These are phyloP conservation scores for Neoscytalidium dimidiatum DNA, from an alignment of 2,329 filamentous ascomycete genomes.

Conservation along the genomic window DNA sequence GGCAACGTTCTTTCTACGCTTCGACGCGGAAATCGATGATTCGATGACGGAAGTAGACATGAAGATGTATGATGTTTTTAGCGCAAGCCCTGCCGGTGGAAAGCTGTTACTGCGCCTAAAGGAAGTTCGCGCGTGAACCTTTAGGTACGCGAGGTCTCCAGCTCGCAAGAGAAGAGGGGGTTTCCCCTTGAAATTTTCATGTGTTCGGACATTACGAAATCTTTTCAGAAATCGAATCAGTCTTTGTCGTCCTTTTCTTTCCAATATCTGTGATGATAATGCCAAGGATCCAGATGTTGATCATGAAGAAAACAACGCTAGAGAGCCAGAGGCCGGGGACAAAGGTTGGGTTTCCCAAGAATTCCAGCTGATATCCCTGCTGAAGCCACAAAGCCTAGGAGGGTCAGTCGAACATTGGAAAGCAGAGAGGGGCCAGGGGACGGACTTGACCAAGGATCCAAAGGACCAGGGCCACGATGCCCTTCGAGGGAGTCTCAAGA, in stretches of 20 bases:
- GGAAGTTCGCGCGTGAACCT: neutral
- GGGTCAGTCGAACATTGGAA: conserved; percentile 2
- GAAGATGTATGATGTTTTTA: neutral
- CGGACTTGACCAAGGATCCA: conserved; percentile 74
- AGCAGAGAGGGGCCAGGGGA: neutral
- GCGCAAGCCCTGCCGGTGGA: neutral
- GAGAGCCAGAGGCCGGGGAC: conserved; percentile 79
- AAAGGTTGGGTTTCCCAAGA: conserved; percentile 77
- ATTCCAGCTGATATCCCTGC: conserved; percentile 53
- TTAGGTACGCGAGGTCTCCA: neutral
- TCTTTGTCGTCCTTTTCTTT: neutral
- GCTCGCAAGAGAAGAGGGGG: too few species aligned
- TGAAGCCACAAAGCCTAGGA: conserved; percentile 48
- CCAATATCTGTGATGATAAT: conserved; percentile 71
- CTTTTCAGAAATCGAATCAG: neutral
- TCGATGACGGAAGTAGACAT: neutral
- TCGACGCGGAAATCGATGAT: neutral
- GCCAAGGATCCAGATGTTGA: conserved; percentile 86
- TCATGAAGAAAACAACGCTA: conserved; percentile 75
- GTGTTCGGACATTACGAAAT: neutral
- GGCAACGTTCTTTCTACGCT: neutral
- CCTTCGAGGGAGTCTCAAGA: conserved; percentile 60
- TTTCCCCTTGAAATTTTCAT: too few species aligned
- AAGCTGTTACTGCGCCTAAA: neutral
- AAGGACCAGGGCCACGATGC: conserved; percentile 64